phyloP scores from a whole-genome alignment of 306 rosid species.

The Medicago truncatula region DNA sequence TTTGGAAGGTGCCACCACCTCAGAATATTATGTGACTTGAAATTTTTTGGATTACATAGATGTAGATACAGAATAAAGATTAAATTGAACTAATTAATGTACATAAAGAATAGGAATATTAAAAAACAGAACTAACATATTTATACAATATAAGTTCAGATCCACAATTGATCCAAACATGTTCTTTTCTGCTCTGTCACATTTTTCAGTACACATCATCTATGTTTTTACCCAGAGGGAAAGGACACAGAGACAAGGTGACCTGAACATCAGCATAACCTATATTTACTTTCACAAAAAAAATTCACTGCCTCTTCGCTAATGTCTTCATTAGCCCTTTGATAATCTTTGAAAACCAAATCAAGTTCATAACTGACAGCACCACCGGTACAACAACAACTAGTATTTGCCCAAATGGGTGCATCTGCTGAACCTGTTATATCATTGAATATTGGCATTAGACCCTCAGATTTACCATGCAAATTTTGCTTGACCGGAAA shows the following conservation, averaged over 20 bases:
- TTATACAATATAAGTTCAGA: slow-evolving; percentile 48
- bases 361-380: slow-evolving; percentile 81
- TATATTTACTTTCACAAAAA: slow-evolving; percentile 43
- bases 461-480: slow-evolving; percentile 8
- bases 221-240: slow-evolving; percentile 23
- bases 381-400: slow-evolving; percentile 71
- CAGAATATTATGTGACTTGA: not conserved
- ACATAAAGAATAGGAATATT: slow-evolving; percentile 37
- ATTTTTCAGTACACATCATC: slow-evolving; percentile 34
- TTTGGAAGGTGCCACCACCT: not conserved
- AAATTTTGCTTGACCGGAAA: slow-evolving; percentile 17
- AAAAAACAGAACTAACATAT: slow-evolving; percentile 38
- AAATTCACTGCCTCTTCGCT: slow-evolving; percentile 79
- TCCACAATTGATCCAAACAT: slow-evolving; percentile 49
- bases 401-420: slow-evolving; percentile 58
- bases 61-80: not conserved
- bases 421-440: slow-evolving; percentile 78
- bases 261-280: slow-evolving; percentile 38
- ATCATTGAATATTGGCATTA: slow-evolving; percentile 22
- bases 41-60: not conserved
- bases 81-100: slow-evolving; percentile 17
- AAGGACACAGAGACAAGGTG: slow-evolving; percentile 22
- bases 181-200: slow-evolving; percentile 39
- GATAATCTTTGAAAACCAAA: slow-evolving; percentile 85
- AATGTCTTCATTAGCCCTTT: slow-evolving; percentile 87